Evolutionary conservation across 2,329 filamentous ascomycete species (phyloP).

Genomic region (Graphilbum fragrans): DNA sequence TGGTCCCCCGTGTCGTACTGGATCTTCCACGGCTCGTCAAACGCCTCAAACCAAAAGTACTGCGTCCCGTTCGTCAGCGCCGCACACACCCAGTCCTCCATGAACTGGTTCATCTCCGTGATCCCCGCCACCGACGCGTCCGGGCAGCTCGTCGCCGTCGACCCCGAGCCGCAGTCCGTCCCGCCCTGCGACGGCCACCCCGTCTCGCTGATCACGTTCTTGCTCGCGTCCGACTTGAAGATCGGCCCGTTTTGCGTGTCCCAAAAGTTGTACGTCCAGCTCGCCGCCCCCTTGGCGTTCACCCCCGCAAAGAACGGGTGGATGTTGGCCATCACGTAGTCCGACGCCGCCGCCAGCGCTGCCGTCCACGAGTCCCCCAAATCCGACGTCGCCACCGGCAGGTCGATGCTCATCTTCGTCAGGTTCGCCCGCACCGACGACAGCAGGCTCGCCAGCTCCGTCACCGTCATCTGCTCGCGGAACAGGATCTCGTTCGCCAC

Average conservation of each 20-base stretch:
- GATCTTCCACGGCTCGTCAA: conserved; percentile 94
- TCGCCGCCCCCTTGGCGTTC: conserved; percentile 51
- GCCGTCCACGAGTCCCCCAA: conserved; percentile 78
- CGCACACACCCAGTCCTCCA: conserved; percentile 75
- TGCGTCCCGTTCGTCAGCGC: conserved; percentile 72
- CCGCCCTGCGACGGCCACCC: conserved; percentile 84
- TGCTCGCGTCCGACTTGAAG: conserved; percentile 47
- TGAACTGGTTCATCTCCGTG: conserved; percentile 71
- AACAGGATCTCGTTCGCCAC: conserved; percentile 71
- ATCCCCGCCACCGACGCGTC: conserved; percentile 67
- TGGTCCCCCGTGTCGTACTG: conserved; percentile 54
- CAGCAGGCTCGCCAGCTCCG: conserved; percentile 52
- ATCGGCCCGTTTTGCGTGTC: conserved; percentile 51
- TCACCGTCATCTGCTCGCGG: conserved; percentile 59
- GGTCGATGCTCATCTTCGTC: conserved; percentile 47
- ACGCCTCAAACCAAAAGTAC: conserved; percentile 96
- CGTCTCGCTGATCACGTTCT: conserved; percentile 79
- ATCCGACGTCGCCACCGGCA: conserved; percentile 80
- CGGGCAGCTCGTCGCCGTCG: conserved; percentile 37
- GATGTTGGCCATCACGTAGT: conserved; percentile 92
- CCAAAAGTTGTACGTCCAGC: conserved; percentile 82
- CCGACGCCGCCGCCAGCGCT: conserved; percentile 55
- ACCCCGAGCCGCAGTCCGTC: conserved; percentile 54
- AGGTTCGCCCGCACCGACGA: conserved; percentile 60
- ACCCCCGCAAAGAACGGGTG: conserved; percentile 92